Evolutionary conservation across 768 basidiomycete species (phyloP), one percentile per base, ranked within the genome.

Genomic region (Pleurotus giganteus): DNA sequence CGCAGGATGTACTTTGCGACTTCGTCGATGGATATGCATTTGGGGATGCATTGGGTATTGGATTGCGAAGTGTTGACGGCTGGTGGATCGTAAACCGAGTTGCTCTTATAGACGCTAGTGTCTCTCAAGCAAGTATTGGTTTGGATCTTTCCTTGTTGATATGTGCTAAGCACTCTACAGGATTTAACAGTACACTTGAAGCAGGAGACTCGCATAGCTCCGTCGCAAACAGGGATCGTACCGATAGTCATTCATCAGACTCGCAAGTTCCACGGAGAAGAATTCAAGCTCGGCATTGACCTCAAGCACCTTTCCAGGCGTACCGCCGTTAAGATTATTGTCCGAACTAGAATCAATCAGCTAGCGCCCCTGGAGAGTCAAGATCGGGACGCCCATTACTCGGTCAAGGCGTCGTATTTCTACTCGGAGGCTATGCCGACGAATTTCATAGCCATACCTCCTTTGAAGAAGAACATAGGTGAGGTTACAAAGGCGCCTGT

Each of bases 1-100:
- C 80, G 13, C 81, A 84, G 53, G 79, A 86, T 44, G 71, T 91
- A 2, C 45, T 77, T 2, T 82, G 82, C 31, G 83, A 93, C 66
- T 85, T 94, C 58, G 73, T 94, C 1, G 81, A 84, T 55, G 93
- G 92, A 0, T 81, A 77, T 61, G 79, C 89, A 0, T 89, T 93
- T 63, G 93, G 93, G 2, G 68, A 83, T 24, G 82, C 82, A 4
- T 46, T 90, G 2, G 89, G 90, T 2, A 58, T 94, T 2, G 86
- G 80, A 1, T 54, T 91, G 13, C 78, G 81, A 32, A 83, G 79
- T 59, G 57, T 71, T 2, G 67, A 72, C 13, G 76, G 74, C 13
- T 82, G 80, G 79, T 88, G 86, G 84, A 81, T 74, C 1, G 74
- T 85, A 2, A 66, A 61, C 5, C 61, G 58, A 26, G 61, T 67